Evolutionary conservation across 441 rosid genomes (phyloP), one percentile per base, ranked within the genome.

Genomic region (Croton laevigatus): DNA sequence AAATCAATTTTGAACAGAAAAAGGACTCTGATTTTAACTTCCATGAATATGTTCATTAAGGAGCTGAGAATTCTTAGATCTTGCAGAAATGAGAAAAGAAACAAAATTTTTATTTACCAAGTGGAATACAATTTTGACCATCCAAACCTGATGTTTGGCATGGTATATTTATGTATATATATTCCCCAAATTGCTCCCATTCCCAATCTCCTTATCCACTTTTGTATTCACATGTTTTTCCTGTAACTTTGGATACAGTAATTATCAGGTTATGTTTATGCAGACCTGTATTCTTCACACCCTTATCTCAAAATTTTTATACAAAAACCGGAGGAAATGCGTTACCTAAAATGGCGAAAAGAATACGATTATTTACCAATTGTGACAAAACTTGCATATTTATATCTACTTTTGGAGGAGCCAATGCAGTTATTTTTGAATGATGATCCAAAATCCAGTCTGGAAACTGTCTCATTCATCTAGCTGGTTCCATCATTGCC

Each of bases 401-500:
- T 27, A 27, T 27, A 12, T n/a, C 34, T 17, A 27, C 32, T 27
- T 27, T 27, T 66, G 36, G 10, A n/a, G 4, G 57, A 34, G 48
- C 48, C 57, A 34, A n/a, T 34, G n/a, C 11, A 0, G 42, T 20
- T 13, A 49, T 62, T 51, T 19, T 6, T 19, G 8, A 9, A 48
- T 27, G 42, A 38, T 59, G 8, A 48, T 19, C 49, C 36, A 14
- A 36, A 4, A 48, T 19, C 49, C 36, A 14, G 20, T 58, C 40
- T 37, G 19, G 42, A 49, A 44, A 6, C 45, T 8, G 32, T n/a
- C 42, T 17, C 20, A 53, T 14, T 57, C 36, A n/a, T 40, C 38
- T 71, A 62, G 3, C 40, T 73, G 37, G 27, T 36, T 20, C 59
- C 62, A 40, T 76, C 78, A 71, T 71, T 74, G 65, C 82, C 77